A percentile compares a stretch with the other conserved stretches of the same genome.
Conservation (phyloP, 2,329 filamentous ascomycete genomes). For the Alternaria sp. region DNA sequence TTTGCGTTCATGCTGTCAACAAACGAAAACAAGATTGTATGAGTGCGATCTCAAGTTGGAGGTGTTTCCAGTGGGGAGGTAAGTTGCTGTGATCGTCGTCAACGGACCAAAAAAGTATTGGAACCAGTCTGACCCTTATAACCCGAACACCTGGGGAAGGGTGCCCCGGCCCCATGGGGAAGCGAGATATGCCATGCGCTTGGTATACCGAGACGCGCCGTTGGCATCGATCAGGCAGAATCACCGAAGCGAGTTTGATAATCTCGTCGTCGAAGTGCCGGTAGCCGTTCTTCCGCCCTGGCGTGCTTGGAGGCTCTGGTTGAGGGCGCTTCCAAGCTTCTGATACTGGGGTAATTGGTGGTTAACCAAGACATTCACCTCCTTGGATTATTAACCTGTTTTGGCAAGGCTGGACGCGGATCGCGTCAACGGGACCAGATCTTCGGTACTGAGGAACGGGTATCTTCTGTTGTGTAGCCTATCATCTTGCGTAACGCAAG, state of each 20-base stretch:
- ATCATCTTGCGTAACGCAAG: neutral
- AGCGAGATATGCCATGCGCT: conserved; percentile 17
- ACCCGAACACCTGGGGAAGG: conserved; percentile 3
- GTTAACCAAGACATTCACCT: conserved; percentile 5
- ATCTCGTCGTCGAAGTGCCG: conserved; percentile 5
- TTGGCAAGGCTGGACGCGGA: neutral
- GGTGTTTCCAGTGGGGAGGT: neutral
- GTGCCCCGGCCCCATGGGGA: conserved; percentile 16
- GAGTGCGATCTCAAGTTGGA: neutral
- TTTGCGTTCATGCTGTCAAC: conserved; percentile 5
- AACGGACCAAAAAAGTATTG: conserved; percentile 1
- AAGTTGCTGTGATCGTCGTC: conserved; percentile 9
- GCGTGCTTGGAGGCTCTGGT: conserved; percentile 4
- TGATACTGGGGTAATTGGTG: neutral
- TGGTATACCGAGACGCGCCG: conserved; percentile 13
- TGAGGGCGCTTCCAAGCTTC: conserved; percentile 1
- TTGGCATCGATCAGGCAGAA: conserved; percentile 14
- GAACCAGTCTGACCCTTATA: conserved; percentile 15
- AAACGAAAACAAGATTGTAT: neutral
- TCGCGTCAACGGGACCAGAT: neutral
- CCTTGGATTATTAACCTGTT: neutral
- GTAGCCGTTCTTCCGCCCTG: conserved; percentile 14
- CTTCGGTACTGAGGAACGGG: neutral
- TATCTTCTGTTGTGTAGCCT: neutral
- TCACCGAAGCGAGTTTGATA: neutral